These are phyloP conservation scores for Sphaerulina vaccinii DNA, from an alignment of 2,329 filamentous ascomycete genomes.

Conservation along the genomic window DNA sequence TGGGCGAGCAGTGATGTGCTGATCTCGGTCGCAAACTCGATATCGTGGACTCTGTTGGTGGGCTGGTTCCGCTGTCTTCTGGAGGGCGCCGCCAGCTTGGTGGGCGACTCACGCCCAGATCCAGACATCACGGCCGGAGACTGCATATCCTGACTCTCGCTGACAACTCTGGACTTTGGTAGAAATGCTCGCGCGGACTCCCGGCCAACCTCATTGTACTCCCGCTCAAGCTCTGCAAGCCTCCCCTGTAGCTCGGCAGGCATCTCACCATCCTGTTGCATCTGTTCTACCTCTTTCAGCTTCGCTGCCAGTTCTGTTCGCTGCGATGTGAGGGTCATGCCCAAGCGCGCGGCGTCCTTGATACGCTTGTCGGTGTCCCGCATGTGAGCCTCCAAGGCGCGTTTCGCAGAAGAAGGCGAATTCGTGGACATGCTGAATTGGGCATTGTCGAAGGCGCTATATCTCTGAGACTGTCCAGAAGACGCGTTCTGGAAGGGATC, in stretches of 20 bases:
- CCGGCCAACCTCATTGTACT: slow-evolving; percentile 89
- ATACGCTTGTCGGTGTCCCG: slow-evolving; percentile 89
- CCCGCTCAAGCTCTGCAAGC: slow-evolving; percentile 82
- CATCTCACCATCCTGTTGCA: slow-evolving; percentile 66
- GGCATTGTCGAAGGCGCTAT: slow-evolving; percentile 73
- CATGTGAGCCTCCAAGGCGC: slow-evolving; percentile 85
- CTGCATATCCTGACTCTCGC: slow-evolving; percentile 29
- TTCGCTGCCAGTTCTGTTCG: slow-evolving; percentile 78
- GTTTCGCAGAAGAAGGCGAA: slow-evolving; percentile 83
- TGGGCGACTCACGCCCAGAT: slow-evolving; percentile 80
- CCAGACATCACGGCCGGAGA: slow-evolving; percentile 64
- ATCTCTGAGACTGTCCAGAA: slow-evolving; percentile 58
- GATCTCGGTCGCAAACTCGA: slow-evolving; percentile 97
- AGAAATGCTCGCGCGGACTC: slow-evolving; percentile 88
- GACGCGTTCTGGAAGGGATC: slow-evolving; percentile 48
- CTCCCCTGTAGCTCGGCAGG: slow-evolving; percentile 78
- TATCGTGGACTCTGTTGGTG: slow-evolving; percentile 84
- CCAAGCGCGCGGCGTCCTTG: slow-evolving; percentile 85
- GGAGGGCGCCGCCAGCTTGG: slow-evolving; percentile 76
- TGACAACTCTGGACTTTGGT: slow-evolving; percentile 59
- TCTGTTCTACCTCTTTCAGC: slow-evolving; percentile 77
- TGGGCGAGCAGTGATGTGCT: slow-evolving; percentile 93
- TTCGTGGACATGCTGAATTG: slow-evolving; percentile 73
- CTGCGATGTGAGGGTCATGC: slow-evolving; percentile 83
- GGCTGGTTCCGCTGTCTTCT: slow-evolving; percentile 89